Base-by-base conservation (phyloP, 768 basidiomycete species). In the Tulasnella sp. region DNA sequence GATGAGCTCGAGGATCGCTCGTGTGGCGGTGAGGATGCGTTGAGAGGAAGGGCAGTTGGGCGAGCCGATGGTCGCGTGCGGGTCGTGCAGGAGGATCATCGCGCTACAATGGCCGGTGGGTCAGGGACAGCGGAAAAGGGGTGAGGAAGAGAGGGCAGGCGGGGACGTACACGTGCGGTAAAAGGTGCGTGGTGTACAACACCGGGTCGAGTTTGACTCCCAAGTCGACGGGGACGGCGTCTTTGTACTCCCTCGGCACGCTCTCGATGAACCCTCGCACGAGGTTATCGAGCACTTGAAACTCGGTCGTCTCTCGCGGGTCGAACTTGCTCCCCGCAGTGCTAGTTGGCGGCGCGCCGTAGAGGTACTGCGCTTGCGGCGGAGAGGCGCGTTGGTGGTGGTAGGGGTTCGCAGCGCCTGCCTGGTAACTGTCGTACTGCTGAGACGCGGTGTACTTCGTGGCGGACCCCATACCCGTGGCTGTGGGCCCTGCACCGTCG, bases 231-330 rank as follows among this genome's bases (percentile, higher is more conserved):
- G 22, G 37, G 22, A 89, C 83, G 1, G 89, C 88, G 72, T 84
- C 83, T 71, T 83, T 82, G 42, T 88, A 79, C 72, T 86, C 84
- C 42, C 79, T 75, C 0, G 89, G 88, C 73, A 89, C 86, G 3
- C 86, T 85, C 17, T 82, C 78, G 32, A 83, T 81, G 78, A 90
- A 90, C 0, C 84, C 83, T 1, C 82, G 79, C n/a, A 87, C 81
- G 37, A 86, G 80, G 39, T 83, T 80, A 76, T 91, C 89, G 32
- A 91, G 80, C 74, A 88, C 86, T 47, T 84, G 80, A 78, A 90
- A 91, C 1, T 87, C 88, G 8, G 82, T 82, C 36, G 89, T 85
- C 8, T 85, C 84, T 74, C 89, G 81, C 26, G 86, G 83, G 74
- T 90, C 88, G 40, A 68, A 79, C 11, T 14, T 40, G 35, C 37